phyloP scores from a whole-genome alignment of 495 filamentous ascomycete species.

The Pyrenopolyporus hunteri region DNA sequence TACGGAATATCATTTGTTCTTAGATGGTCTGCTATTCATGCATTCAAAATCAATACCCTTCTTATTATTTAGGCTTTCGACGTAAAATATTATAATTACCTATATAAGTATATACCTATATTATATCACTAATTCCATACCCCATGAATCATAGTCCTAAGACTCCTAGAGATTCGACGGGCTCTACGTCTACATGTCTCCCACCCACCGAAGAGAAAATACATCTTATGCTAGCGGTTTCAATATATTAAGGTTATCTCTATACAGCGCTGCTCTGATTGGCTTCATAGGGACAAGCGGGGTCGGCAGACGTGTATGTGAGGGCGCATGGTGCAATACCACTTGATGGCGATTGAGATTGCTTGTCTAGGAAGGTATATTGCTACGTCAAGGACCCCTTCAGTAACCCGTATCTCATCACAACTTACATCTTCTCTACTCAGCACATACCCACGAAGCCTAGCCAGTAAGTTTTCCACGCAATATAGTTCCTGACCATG shows the following conservation, averaged over 20 bases:
- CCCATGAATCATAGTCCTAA: neutral
- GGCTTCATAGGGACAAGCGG: conserved; percentile 16
- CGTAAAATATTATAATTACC: conserved; percentile 22
- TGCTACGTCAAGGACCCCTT: neutral
- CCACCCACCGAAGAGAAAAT: neutral
- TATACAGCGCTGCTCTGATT: neutral
- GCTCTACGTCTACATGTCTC: too few relatives aligned
- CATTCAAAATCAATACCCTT: conserved; percentile 25
- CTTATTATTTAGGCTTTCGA: conserved; percentile 2
- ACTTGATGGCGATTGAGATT: conserved; percentile 6
- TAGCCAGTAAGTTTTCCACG: too few relatives aligned
- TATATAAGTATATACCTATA: neutral
- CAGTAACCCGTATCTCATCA: too few relatives aligned
- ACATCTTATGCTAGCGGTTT: conserved; percentile 34
- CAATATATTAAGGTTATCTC: neutral
- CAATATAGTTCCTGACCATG: conserved; percentile 1
- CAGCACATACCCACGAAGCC: too few relatives aligned
- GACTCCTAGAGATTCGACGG: too few relatives aligned
- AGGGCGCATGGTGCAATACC: conserved; percentile 23
- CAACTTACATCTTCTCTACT: too few relatives aligned
- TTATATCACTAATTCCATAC: neutral
- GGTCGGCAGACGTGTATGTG: conserved; percentile 12
- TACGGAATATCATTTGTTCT: neutral
- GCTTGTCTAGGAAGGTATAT: conserved; percentile 26
- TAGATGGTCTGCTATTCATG: neutral